These are phyloP conservation scores for Blastobotrys terrestris DNA, from an alignment of 805 yeast genomes.

Conservation along the genomic window DNA sequence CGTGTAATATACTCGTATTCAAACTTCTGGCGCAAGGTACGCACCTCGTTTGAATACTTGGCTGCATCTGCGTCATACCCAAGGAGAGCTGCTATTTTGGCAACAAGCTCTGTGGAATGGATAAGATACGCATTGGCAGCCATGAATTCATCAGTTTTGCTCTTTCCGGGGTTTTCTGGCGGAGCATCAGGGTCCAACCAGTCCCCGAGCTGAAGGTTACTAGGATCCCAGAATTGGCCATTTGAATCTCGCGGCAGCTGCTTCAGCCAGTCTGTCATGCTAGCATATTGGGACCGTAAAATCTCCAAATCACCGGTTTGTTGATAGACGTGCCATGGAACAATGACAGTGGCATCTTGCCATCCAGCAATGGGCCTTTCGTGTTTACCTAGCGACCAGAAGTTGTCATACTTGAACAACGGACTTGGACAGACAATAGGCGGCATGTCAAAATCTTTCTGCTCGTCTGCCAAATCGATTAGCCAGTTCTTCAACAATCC, in stretches of 20 bases:
- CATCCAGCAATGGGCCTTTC: conserved; percentile 7
- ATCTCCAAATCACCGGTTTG: conserved; percentile 29
- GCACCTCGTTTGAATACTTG: conserved; percentile 10
- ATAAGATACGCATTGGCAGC: conserved; percentile 26
- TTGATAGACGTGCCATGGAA: conserved; percentile 34
- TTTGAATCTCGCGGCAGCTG: conserved; percentile 8
- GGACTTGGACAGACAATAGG: conserved; percentile 22
- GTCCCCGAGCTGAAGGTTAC: conserved; percentile 28
- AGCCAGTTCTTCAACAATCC: conserved; percentile 23
- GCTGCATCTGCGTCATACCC: conserved; percentile 12
- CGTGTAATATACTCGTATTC: conserved; percentile 17
- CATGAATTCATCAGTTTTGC: conserved; percentile 21
- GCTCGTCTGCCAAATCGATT: conserved; percentile 21
- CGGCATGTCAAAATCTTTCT: conserved; percentile 19
- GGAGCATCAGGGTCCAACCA: conserved; percentile 28
- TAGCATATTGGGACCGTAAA: conserved; percentile 3
- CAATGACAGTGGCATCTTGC: conserved; percentile 24
- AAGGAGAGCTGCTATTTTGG: conserved; percentile 12
- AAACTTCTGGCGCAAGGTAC: conserved; percentile 17
- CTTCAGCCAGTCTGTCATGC: conserved; percentile 12
- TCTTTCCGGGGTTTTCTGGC: conserved; percentile 23
- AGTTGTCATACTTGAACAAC: conserved; percentile 16
- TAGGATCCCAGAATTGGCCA: conserved; percentile 11
- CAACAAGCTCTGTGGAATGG: conserved; percentile 13
- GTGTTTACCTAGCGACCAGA: conserved; percentile 15